phyloP scores from a whole-genome alignment of 148 eudicot species.

The Nyssa sinensis region DNA sequence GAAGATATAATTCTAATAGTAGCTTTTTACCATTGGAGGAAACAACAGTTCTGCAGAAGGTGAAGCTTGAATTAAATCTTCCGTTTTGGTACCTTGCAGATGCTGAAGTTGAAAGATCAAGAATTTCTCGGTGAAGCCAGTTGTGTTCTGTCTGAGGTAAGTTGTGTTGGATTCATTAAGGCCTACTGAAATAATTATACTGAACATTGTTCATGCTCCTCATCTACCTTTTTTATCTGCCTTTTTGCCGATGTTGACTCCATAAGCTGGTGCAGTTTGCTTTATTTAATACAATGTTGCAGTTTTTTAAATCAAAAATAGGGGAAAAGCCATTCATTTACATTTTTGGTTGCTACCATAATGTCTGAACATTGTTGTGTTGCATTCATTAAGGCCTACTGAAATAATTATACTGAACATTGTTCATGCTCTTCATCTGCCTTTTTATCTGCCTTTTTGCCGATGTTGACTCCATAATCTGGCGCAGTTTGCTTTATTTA shows the following conservation, averaged over 20 bases:
- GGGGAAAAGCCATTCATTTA: not conserved
- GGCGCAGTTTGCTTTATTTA: too few relatives aligned
- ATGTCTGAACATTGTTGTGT: too few relatives aligned
- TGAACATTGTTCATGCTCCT: not conserved
- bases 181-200: not conserved
- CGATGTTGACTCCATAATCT: too few relatives aligned
- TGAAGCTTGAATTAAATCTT: constrained; percentile 6
- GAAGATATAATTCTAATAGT: too few relatives aligned
- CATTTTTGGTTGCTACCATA: not conserved
- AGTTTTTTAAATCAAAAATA: not conserved
- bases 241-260: not conserved
- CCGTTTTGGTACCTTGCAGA: constrained; percentile 35
- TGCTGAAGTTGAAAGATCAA: constrained; percentile 68
- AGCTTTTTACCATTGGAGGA: too few relatives aligned
- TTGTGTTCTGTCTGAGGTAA: constrained; percentile 84
- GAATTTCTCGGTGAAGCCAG: constrained; percentile 88
- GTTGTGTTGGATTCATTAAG: constrained; percentile 10
- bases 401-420: too few relatives aligned
- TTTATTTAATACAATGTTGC: not conserved
- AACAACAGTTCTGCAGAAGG: constrained; percentile 3
- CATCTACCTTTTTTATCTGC: too few relatives aligned
- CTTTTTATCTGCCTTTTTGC: too few relatives aligned
- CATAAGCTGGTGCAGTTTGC: not conserved
- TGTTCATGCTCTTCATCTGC: too few relatives aligned
- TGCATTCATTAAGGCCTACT: too few relatives aligned